Evolutionary conservation across 2,329 filamentous ascomycete species (phyloP).

Genomic region (Penicillium sp.): DNA sequence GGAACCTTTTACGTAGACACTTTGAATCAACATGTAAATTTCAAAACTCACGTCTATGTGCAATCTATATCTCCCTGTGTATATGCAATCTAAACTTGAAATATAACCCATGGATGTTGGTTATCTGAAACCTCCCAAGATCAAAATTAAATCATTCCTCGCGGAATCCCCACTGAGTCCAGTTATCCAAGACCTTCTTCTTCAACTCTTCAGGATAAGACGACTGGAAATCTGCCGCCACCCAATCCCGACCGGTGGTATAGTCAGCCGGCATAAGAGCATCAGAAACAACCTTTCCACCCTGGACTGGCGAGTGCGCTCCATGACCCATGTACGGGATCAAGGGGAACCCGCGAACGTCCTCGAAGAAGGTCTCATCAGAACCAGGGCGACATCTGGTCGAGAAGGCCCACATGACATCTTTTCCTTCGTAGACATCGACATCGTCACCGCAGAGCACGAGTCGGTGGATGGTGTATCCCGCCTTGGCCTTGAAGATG

Average conservation of each 20-base stretch:
- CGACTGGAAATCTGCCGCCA: conserved; percentile 34
- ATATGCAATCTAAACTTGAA: neutral
- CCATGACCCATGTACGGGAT: conserved; percentile 53
- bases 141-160: conserved; percentile 2
- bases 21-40: no score
- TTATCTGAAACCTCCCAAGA: neutral
- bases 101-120: neutral
- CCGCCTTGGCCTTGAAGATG: conserved; percentile 45
- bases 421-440: conserved; percentile 47
- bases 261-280: conserved; percentile 48
- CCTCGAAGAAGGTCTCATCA: conserved; percentile 51
- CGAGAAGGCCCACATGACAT: conserved; percentile 53
- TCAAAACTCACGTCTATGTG: no score
- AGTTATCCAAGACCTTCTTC: conserved; percentile 39
- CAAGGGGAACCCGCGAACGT: conserved; percentile 47
- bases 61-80: neutral
- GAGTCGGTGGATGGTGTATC: conserved; percentile 47
- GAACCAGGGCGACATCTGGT: conserved; percentile 49
- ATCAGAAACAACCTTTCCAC: conserved; percentile 52
- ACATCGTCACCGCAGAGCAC: conserved; percentile 54
- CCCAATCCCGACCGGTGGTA: conserved; percentile 35
- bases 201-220: conserved; percentile 45
- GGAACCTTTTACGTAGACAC: no score
- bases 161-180: conserved; percentile 35
- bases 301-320: conserved; percentile 28